phyloP scores from a whole-genome alignment of 192 early-diverging fungal genomes.

The Dispira parvispora region DNA sequence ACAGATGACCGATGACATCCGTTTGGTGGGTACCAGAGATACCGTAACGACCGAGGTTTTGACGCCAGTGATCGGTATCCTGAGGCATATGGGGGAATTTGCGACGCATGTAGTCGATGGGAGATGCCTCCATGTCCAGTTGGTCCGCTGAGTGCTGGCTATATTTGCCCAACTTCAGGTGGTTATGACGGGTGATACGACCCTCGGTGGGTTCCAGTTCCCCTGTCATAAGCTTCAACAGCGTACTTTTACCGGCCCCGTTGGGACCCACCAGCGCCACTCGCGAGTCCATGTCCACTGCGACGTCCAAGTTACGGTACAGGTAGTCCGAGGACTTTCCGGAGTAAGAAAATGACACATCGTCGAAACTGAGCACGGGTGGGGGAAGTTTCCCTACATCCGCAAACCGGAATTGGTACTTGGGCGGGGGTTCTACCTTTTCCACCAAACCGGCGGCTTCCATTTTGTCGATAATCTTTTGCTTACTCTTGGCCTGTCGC shows the following conservation, averaged over 20 bases:
- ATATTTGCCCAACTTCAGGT: constrained; percentile 92
- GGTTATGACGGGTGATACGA: constrained; percentile 73
- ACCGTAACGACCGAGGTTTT: constrained; percentile 82
- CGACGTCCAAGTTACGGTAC: constrained; percentile 82
- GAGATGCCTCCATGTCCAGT: constrained; percentile 67
- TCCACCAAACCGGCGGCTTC: constrained; percentile 95
- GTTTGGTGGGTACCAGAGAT: constrained; percentile 87
- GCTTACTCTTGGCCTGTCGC: constrained; percentile 93
- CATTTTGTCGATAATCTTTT: constrained; percentile 99
- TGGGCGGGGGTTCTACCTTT: constrained; percentile 59
- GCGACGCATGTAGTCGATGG: constrained; percentile 81
- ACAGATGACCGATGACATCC: constrained; percentile 70
- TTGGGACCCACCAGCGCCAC: constrained; percentile 95
- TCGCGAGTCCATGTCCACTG: constrained; percentile 96
- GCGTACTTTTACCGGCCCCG: constrained; percentile 89
- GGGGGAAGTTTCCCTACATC: constrained; percentile 79
- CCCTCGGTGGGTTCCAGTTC: constrained; percentile 71
- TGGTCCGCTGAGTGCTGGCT: constrained; percentile 96
- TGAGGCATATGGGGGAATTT: constrained; percentile 67
- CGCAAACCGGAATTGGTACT: constrained; percentile 82
- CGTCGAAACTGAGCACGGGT: constrained; percentile 83
- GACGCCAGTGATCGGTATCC: constrained; percentile 81
- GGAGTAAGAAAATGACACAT: constrained; percentile 85
- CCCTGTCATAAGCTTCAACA: constrained; percentile 92
- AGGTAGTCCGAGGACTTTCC: constrained; percentile 68